Conservation (phyloP, 2,329 filamentous ascomycete genomes). For the Talaromyces albobiverticillius region DNA sequence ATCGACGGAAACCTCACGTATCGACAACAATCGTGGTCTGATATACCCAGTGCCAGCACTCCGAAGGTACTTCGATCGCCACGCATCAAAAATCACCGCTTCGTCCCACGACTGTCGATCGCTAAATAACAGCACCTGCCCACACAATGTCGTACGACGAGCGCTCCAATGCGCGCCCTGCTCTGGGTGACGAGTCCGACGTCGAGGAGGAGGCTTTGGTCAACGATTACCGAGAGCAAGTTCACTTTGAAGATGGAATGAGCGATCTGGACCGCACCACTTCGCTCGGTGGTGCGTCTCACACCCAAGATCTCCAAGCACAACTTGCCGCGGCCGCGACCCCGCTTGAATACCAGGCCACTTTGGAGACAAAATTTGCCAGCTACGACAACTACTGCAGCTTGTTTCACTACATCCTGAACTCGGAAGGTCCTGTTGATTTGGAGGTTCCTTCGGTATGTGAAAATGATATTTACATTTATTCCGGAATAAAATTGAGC, state of each 20-base stretch:
- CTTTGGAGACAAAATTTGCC: constrained; percentile 93
- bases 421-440: constrained; percentile 98
- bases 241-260: constrained; percentile 86
- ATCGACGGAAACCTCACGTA: constrained; percentile 32
- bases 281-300: constrained; percentile 67
- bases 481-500: not conserved
- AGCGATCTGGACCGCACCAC: constrained; percentile 74
- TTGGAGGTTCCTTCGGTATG: constrained; percentile 92
- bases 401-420: constrained; percentile 97
- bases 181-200: constrained; percentile 76
- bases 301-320: constrained; percentile 88
- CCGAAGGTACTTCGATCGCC: not conserved
- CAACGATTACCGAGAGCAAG: constrained; percentile 93
- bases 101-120: constrained; percentile 14
- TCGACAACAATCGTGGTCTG: constrained; percentile 18
- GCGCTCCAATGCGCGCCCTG: constrained; percentile 40
- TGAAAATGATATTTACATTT: constrained; percentile 21
- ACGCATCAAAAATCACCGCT: not conserved
- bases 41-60: not conserved
- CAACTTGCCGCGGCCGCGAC: constrained; percentile 88
- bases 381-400: constrained; percentile 99
- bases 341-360: constrained; percentile 92
- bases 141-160: constrained; percentile 47
- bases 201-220: constrained; percentile 94
- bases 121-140: constrained; percentile 10